Evolutionary conservation across 2,329 filamentous ascomycete genomes (phyloP).

Genomic region (Chaetomium sp.): DNA sequence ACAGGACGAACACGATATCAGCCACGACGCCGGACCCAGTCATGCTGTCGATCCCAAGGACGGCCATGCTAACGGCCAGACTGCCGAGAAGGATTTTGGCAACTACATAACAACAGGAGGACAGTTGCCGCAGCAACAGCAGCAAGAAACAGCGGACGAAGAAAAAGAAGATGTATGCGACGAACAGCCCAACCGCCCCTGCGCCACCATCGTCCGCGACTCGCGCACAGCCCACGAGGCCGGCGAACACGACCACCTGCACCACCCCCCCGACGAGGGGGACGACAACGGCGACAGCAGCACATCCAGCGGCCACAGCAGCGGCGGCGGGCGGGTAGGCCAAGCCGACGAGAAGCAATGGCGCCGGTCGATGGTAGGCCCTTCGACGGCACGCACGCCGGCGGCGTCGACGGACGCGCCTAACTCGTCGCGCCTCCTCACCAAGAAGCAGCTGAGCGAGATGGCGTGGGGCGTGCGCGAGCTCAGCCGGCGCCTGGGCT

Average conservation of each 20-base stretch:
- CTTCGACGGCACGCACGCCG: too few species aligned
- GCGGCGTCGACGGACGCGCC: conserved; percentile 27
- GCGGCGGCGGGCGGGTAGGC: conserved; percentile 47
- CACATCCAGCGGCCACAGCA: conserved; percentile 5
- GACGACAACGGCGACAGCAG: not conserved
- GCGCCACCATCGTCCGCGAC: conserved; percentile 7
- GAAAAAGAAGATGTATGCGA: not conserved
- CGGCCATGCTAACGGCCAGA: not conserved
- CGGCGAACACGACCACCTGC: not conserved
- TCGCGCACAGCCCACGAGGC: not conserved
- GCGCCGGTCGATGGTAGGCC: conserved; percentile 48
- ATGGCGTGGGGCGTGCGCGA: conserved; percentile 97
- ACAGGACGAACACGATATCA: conserved; percentile 26
- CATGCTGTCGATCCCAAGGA: conserved; percentile 24
- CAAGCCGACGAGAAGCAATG: conserved; percentile 61
- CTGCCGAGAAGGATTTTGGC: not conserved
- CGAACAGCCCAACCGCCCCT: conserved; percentile 1
- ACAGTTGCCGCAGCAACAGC: not conserved
- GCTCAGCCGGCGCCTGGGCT: conserved; percentile 81
- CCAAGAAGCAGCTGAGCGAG: conserved; percentile 91
- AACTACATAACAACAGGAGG: not conserved
- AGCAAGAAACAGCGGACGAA: not conserved
- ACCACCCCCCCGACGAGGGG: conserved; percentile 1
- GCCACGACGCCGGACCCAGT: conserved; percentile 20
- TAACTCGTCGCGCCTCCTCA: conserved; percentile 73